Evolutionary conservation across 495 filamentous ascomycete species (phyloP), one percentile per base, ranked within the genome.

Genomic region (Talaromyces thailandensis): DNA sequence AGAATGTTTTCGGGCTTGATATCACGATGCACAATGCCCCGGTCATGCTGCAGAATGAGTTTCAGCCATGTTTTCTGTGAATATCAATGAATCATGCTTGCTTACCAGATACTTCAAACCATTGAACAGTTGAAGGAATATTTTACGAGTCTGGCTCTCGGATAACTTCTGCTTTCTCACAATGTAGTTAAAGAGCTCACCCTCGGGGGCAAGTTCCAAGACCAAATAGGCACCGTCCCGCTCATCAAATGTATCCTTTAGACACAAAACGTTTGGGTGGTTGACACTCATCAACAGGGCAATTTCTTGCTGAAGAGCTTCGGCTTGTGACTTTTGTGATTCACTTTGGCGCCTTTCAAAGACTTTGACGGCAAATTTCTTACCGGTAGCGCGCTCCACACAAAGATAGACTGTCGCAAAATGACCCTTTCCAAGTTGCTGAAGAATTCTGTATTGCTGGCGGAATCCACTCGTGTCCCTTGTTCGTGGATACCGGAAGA

Each of bases 1-100:
- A 99, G 82, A 56, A 99, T 99, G 64, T 99, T 99, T 71, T 99
- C 95, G 1, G 95, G 95, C 73, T 99, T 99, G 70, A 99, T 96
- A 67, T 99, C 95, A 56, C 95, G 90, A 73, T 99, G 95, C 7
- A 97, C 93, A 68, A 98, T 96, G 66, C 92, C 93, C 65, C 95
- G 90, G 59, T 98, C 95, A 72, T 99, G 95, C 94, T 98, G 63
- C 63, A 43, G 9, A 8, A 61, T 85, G 66, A 87, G 78, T 51
- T 7, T 57, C 65, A 50, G 40, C 8, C 52, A 23, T 55, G 51
- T 55, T 14, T 16, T 53, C n/a, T n/a, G n/a, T 26, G 56, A 53
- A 40, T 4, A 32, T 32, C 64, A 29, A 29, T 37, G 28, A 58
- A 23, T 11, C 28, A 57, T 56, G 35, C 6, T 31, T 50, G 28